These are phyloP conservation scores for Ogataea philodendri DNA, from an alignment of 805 yeast genomes.

Conservation along the genomic window DNA sequence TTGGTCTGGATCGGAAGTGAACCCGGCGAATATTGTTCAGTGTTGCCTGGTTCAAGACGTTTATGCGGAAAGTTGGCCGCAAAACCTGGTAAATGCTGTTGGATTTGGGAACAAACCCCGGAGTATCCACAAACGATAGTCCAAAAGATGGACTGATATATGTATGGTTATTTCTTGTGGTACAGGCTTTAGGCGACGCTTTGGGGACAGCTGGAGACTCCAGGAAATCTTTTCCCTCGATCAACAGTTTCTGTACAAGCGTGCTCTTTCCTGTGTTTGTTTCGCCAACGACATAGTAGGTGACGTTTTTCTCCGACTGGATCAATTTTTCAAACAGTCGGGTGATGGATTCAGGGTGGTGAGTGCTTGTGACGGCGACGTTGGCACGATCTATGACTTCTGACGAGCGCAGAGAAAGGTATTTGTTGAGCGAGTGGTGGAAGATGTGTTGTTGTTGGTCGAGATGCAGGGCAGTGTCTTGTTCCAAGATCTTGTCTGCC, in stretches of 20 bases:
- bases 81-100: slow-evolving; percentile 24
- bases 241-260: slow-evolving; percentile 15
- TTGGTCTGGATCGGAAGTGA: too few relatives aligned
- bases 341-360: slow-evolving; percentile 2
- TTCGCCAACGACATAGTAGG: slow-evolving; percentile 30
- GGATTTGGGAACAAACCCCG: slow-evolving; percentile 26
- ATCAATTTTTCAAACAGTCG: slow-evolving; percentile 8
- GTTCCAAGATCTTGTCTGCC: slow-evolving; percentile 10
- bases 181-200: slow-evolving; percentile 20
- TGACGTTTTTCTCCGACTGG: background rate
- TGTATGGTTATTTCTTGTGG: slow-evolving; percentile 14
- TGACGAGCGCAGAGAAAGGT: slow-evolving; percentile 5
- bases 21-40: too few relatives aligned
- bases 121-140: slow-evolving; percentile 29
- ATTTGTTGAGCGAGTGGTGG: slow-evolving; percentile 7
- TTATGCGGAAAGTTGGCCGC: background rate
- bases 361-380: slow-evolving; percentile 9
- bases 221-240: slow-evolving; percentile 7
- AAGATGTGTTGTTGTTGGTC: background rate
- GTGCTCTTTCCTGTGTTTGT: slow-evolving; percentile 31
- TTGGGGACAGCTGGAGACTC: slow-evolving; percentile 10
- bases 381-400: background rate
- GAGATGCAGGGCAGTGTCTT: background rate
- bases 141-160: slow-evolving; percentile 18
- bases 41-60: background rate